Percentiles rank a stretch among this genome's conserved stretches.
Conservation (phyloP, 768 basidiomycete genomes). For the Psilocybe sp. region DNA sequence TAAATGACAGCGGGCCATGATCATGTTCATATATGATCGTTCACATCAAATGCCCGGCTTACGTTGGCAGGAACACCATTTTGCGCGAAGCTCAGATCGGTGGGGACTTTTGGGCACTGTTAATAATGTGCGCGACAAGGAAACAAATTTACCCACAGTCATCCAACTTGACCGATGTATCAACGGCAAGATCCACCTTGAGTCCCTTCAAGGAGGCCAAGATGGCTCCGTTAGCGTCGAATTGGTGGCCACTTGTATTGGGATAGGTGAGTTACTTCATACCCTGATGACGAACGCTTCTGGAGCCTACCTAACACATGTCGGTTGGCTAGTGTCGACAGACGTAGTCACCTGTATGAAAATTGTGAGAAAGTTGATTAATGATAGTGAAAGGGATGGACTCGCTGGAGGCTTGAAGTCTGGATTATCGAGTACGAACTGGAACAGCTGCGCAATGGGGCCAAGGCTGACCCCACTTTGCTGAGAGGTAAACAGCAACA, state of each 20-base stretch:
- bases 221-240: slow-evolving; percentile 58
- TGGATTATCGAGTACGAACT: slow-evolving; percentile 49
- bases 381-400: background rate
- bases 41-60: slow-evolving; percentile 15
- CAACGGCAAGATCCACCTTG: slow-evolving; percentile 53
- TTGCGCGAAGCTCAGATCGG: slow-evolving; percentile 57
- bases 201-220: slow-evolving; percentile 59
- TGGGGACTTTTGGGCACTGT: slow-evolving; percentile 37
- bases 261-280: slow-evolving; percentile 3
- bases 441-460: slow-evolving; percentile 52
- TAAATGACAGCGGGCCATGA: slow-evolving; percentile 15
- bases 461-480: slow-evolving; percentile 61
- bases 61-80: slow-evolving; percentile 53
- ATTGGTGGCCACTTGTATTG: slow-evolving; percentile 57
- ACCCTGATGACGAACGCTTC: background rate
- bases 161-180: slow-evolving; percentile 57
- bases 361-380: background rate
- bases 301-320: slow-evolving; percentile 52
- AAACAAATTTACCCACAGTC: slow-evolving; percentile 45
- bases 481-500: slow-evolving; percentile 49
- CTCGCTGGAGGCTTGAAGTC: slow-evolving; percentile 49
- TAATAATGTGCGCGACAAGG: background rate
- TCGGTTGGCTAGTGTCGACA: slow-evolving; percentile 49
- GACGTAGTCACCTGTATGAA: slow-evolving; percentile 45
- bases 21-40: background rate